A percentile compares a stretch with the other conserved stretches of the same genome.
These are phyloP conservation scores for Vitis hybrid DNA, from an alignment of 177 flowering plant species.

Conservation along the genomic window DNA sequence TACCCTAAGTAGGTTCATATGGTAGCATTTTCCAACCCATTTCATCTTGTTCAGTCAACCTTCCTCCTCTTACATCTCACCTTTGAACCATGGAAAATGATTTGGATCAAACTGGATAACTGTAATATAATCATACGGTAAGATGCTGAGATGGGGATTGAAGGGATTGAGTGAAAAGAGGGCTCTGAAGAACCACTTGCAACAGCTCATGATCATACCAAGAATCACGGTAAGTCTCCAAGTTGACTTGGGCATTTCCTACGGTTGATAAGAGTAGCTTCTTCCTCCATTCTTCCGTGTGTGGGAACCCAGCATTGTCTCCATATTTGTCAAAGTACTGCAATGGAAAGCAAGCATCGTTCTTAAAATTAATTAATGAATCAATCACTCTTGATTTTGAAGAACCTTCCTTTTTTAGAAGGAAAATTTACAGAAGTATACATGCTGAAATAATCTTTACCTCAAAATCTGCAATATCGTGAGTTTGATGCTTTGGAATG, in stretches of 20 bases:
- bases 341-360: slow-evolving; percentile 1
- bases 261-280: slow-evolving; percentile 52
- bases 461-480: slow-evolving; percentile 73
- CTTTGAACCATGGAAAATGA: no score
- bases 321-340: slow-evolving; percentile 80
- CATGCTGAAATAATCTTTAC: slow-evolving; percentile 23
- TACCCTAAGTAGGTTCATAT: no score
- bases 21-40: no score
- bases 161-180: slow-evolving; percentile 53
- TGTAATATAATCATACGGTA: slow-evolving; percentile 8
- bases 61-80: no score
- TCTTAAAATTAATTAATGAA: no score
- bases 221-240: slow-evolving; percentile 72
- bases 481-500: slow-evolving; percentile 76
- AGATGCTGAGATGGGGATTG: not conserved
- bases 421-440: no score
- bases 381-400: no score
- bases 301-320: slow-evolving; percentile 65
- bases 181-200: slow-evolving; percentile 53
- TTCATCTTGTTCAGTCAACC: no score
- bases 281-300: slow-evolving; percentile 81
- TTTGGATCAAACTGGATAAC: no score
- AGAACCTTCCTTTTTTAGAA: no score
- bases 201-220: slow-evolving; percentile 69
- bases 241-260: slow-evolving; percentile 38